Percentiles rank a stretch among this genome's conserved stretches.
These are phyloP conservation scores for Echium plantagineum DNA, from an alignment of 257 asterid genomes.

Conservation along the genomic window DNA sequence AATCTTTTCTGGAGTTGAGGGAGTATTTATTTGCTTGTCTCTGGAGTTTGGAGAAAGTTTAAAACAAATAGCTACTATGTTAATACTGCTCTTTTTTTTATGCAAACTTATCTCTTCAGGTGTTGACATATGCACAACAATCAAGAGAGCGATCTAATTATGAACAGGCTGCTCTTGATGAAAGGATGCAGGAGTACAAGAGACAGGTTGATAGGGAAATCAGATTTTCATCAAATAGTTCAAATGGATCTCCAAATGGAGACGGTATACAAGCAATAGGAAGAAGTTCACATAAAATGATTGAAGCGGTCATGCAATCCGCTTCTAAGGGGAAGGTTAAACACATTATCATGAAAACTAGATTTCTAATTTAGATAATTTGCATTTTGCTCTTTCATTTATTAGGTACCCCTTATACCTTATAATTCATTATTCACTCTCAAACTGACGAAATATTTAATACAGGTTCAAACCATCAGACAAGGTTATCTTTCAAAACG, in stretches of 20 bases:
- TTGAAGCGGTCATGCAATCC: slow-evolving; percentile 97
- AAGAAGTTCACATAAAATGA: slow-evolving; percentile 97
- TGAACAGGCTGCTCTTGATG: slow-evolving; percentile 93
- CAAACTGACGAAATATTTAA: neutral
- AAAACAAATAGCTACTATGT: neutral
- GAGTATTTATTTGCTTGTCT: neutral
- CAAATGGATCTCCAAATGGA: slow-evolving; percentile 90
- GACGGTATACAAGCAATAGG: slow-evolving; percentile 96
- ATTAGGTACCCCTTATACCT: neutral
- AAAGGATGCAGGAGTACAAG: slow-evolving; percentile 95
- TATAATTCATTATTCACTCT: neutral
- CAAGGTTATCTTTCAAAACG: slow-evolving; percentile 86
- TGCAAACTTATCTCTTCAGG: slow-evolving; percentile 33
- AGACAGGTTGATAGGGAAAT: slow-evolving; percentile 90
- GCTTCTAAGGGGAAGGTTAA: slow-evolving; percentile 92
- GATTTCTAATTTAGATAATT: neutral
- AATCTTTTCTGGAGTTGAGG: too few species aligned
- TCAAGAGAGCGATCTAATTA: slow-evolving; percentile 91
- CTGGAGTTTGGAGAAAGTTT: slow-evolving; percentile 11
- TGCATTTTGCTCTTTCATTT: neutral
- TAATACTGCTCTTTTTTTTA: neutral
- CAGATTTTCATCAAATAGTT: slow-evolving; percentile 78
- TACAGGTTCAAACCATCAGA: slow-evolving; percentile 83
- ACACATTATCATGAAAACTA: neutral
- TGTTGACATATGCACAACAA: slow-evolving; percentile 89